Percentiles rank a stretch among this genome's conserved stretches.
Evolutionary conservation across 495 filamentous ascomycete genomes (phyloP).

Genomic region (Penicillium chermesinum): DNA sequence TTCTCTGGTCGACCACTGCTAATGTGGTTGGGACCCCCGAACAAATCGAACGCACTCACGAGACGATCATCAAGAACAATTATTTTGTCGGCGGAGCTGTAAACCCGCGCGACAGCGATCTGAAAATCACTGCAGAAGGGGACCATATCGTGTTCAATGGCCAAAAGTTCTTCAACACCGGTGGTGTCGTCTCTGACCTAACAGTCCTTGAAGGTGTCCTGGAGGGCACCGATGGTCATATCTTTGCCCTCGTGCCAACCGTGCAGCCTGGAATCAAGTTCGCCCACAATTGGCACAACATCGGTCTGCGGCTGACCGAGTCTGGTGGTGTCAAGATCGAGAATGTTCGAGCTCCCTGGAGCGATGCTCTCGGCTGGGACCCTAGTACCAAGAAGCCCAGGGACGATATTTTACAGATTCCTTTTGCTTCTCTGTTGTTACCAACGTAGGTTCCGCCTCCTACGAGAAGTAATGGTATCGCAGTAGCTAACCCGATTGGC

Average conservation of each 20-base stretch:
- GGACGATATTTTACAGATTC: slow-evolving; percentile 40
- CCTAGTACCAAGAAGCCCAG: slow-evolving; percentile 37
- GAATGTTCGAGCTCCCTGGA: slow-evolving; percentile 50
- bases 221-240: slow-evolving; percentile 50
- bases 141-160: slow-evolving; percentile 52
- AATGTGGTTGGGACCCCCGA: slow-evolving; percentile 51
- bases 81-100: slow-evolving; percentile 61
- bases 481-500: no score
- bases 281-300: slow-evolving; percentile 56
- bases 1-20: slow-evolving; percentile 55
- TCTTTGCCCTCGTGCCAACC: slow-evolving; percentile 53
- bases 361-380: slow-evolving; percentile 56
- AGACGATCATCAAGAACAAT: slow-evolving; percentile 52
- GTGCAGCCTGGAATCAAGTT: slow-evolving; percentile 51
- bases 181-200: slow-evolving; percentile 56
- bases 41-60: slow-evolving; percentile 47
- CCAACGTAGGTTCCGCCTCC: slow-evolving; percentile 43
- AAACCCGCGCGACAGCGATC: slow-evolving; percentile 55
- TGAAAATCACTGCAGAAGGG: slow-evolving; percentile 48
- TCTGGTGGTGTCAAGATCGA: slow-evolving; percentile 54
- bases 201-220: slow-evolving; percentile 56
- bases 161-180: slow-evolving; percentile 58
- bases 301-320: slow-evolving; percentile 56
- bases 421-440: slow-evolving; percentile 48
- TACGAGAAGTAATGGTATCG: not conserved